Conservation (phyloP, 805 yeast genomes). For the Jamesozyma gamospora region DNA sequence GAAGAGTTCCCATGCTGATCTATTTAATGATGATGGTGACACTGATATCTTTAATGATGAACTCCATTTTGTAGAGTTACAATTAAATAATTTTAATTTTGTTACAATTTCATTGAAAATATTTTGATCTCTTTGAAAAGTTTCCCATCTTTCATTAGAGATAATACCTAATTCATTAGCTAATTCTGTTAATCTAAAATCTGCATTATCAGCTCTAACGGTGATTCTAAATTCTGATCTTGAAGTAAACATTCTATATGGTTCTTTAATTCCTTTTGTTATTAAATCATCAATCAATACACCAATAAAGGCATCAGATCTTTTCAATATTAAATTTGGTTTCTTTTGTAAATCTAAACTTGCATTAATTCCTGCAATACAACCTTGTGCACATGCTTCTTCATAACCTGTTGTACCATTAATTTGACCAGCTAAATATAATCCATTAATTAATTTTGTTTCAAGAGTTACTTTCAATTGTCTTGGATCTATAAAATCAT, state of each 20-base stretch:
- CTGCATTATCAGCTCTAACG: constrained; percentile 91
- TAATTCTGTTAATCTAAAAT: constrained; percentile 60
- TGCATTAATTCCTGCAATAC: constrained; percentile 92
- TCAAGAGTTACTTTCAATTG: constrained; percentile 71
- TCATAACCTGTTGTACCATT: constrained; percentile 99
- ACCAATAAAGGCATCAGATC: constrained; percentile 87
- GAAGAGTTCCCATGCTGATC: constrained; percentile 64
- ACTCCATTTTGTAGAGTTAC: constrained; percentile 59
- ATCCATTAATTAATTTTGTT: constrained; percentile 66
- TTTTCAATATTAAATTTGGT: constrained; percentile 39
- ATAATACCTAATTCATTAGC: constrained; percentile 66
- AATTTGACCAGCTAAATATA: constrained; percentile 91
- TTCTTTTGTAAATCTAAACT: constrained; percentile 42
- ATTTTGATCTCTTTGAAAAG: constrained; percentile 35
- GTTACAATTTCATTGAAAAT: constrained; percentile 36
- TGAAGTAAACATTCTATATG: constrained; percentile 96
- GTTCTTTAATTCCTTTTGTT: constrained; percentile 93
- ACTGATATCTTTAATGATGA: constrained; percentile 37
- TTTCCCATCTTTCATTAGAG: constrained; percentile 44
- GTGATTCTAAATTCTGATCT: constrained; percentile 88
- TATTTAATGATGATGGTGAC: constrained; percentile 43
- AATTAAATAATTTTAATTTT: constrained; percentile 35
- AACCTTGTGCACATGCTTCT: constrained; percentile 97
- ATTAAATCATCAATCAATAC: constrained; percentile 88
- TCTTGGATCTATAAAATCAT: constrained; percentile 91